Conservation (phyloP, 2,329 filamentous ascomycete genomes). For the Neocucurbitaria cava region DNA sequence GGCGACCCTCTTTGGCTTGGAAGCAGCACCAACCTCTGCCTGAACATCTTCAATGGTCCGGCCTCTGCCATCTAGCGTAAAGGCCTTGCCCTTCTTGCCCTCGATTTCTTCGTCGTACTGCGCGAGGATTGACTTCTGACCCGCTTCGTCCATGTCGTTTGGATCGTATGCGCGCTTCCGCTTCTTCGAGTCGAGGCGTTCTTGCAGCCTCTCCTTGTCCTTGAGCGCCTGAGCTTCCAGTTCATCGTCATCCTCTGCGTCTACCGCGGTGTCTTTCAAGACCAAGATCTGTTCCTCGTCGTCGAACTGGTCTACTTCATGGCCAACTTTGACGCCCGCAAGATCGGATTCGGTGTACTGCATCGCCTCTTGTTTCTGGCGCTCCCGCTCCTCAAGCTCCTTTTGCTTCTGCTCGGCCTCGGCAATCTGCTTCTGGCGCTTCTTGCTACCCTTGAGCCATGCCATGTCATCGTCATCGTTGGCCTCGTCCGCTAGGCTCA, state of each 20-base stretch:
- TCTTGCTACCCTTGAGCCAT: constrained; percentile 91
- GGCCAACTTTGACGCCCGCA: constrained; percentile 88
- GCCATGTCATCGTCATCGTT: constrained; percentile 76
- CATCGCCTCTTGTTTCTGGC: constrained; percentile 65
- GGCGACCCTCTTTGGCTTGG: constrained; percentile 68
- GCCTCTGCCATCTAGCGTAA: constrained; percentile 83
- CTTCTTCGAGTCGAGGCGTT: constrained; percentile 87
- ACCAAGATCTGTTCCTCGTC: constrained; percentile 90
- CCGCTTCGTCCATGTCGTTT: constrained; percentile 71
- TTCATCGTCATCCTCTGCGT: constrained; percentile 86
- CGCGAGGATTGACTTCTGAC: constrained; percentile 72
- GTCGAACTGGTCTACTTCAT: constrained; percentile 82
- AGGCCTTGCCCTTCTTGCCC: constrained; percentile 86
- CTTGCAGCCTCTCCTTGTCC: constrained; percentile 74
- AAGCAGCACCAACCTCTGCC: constrained; percentile 61
- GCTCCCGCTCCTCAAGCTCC: constrained; percentile 75
- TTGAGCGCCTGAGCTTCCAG: constrained; percentile 78
- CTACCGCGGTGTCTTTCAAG: constrained; percentile 88
- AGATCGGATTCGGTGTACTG: constrained; percentile 88
- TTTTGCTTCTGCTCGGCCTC: constrained; percentile 73
- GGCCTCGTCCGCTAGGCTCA: constrained; percentile 81
- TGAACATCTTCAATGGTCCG: constrained; percentile 68
- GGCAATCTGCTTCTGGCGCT: constrained; percentile 89
- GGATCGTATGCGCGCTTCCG: constrained; percentile 89
- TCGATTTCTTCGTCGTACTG: constrained; percentile 97